phyloP scores from a whole-genome alignment of 768 basidiomycete genomes.

The Pleurotus sapidus region DNA sequence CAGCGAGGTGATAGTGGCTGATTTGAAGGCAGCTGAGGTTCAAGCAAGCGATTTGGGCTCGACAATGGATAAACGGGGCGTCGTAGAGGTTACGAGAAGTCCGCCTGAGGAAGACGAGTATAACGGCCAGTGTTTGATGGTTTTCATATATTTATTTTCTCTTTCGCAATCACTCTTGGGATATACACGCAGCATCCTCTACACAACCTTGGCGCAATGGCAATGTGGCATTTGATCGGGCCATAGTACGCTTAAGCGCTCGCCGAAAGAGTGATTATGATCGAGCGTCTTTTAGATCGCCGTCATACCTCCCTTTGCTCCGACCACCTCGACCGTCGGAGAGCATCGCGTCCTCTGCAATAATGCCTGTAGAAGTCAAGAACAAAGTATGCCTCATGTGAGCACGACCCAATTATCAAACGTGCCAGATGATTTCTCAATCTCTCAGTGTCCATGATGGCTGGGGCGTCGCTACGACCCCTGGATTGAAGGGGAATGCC shows the following conservation, averaged over 20 bases:
- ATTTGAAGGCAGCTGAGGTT: conserved; percentile 35
- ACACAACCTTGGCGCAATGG: too few relatives aligned
- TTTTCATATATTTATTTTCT: background rate
- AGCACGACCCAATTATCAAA: conserved; percentile 19
- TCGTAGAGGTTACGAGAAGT: conserved; percentile 42
- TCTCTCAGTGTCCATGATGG: conserved; percentile 85
- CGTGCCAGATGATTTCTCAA: background rate
- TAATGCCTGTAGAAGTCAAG: conserved; percentile 45
- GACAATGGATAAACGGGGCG: conserved; percentile 37
- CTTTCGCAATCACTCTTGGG: too few relatives aligned
- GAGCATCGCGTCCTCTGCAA: background rate
- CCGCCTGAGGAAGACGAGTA: conserved; percentile 44
- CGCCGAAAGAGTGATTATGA: too few relatives aligned
- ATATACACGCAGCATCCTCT: background rate
- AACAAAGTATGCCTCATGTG: conserved; percentile 93
- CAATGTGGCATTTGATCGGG: background rate
- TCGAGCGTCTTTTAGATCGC: background rate
- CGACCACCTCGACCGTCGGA: background rate
- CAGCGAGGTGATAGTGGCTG: conserved; percentile 32
- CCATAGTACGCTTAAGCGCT: too few relatives aligned
- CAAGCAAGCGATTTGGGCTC: conserved; percentile 43
- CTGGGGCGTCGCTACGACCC: conserved; percentile 76
- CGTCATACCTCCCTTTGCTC: conserved; percentile 6
- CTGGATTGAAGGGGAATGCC: conserved; percentile 82
- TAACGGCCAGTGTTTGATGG: conserved; percentile 33